Evolutionary conservation across 306 rosid genomes (phyloP).

Genomic region (Clitoria ternatea): DNA sequence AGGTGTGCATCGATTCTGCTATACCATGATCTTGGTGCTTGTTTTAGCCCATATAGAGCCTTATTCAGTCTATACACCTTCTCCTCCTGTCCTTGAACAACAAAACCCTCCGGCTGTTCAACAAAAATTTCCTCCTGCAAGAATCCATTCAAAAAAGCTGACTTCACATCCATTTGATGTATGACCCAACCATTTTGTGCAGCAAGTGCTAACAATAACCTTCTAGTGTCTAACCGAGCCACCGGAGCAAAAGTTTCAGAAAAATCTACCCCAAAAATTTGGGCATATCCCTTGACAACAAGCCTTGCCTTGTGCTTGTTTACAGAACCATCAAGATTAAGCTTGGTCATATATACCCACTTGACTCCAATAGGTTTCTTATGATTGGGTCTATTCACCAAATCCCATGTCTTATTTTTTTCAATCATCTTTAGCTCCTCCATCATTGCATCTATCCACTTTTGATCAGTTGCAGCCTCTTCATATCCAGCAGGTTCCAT

Average conservation of each 20-base stretch:
- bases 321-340: neutral
- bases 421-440: neutral
- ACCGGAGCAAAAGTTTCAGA: no score
- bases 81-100: no score
- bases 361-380: neutral
- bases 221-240: neutral
- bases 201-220: neutral
- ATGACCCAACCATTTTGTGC: neutral
- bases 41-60: neutral
- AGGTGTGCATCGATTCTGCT: neutral
- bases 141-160: neutral
- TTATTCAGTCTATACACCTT: no score
- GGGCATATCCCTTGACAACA: neutral
- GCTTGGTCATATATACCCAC: neutral
- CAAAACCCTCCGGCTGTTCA: no score
- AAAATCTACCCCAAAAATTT: neutral
- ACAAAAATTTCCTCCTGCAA: neutral
- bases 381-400: neutral
- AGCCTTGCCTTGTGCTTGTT: neutral
- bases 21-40: neutral
- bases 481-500: neutral
- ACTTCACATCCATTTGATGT: neutral
- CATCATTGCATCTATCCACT: neutral
- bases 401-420: neutral
- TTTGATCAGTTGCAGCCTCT: neutral